phyloP scores from a whole-genome alignment of 768 basidiomycete genomes.

The Naganishia vishniacii region DNA sequence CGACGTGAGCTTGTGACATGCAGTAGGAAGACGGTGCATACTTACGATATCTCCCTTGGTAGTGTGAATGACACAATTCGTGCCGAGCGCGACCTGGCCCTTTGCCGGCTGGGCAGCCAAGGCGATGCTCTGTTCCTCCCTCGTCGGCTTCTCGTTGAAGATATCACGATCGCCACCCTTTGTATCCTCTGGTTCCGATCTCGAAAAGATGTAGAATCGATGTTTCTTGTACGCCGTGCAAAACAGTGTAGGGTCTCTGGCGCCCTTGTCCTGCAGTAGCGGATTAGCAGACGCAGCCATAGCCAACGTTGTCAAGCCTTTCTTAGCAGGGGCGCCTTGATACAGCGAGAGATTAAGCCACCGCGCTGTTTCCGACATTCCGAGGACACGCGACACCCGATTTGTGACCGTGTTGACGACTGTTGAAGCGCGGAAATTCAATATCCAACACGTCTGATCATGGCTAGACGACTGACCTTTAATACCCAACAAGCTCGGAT shows the following conservation, averaged over 20 bases:
- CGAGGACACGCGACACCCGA: constrained; percentile 76
- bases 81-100: constrained; percentile 60
- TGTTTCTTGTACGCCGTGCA: constrained; percentile 88
- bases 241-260: constrained; percentile 83
- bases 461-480: constrained; percentile 61
- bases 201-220: constrained; percentile 91
- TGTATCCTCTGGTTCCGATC: constrained; percentile 81
- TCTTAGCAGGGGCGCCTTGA: constrained; percentile 88
- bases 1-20: constrained; percentile 48
- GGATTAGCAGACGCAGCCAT: constrained; percentile 97
- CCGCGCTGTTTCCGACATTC: constrained; percentile 87
- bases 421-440: constrained; percentile 43
- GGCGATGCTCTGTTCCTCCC: constrained; percentile 88
- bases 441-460: not conserved
- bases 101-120: constrained; percentile 43
- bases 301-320: constrained; percentile 77
- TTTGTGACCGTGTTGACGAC: constrained; percentile 94
- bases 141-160: constrained; percentile 94
- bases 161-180: constrained; percentile 85
- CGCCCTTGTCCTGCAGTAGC: constrained; percentile 75
- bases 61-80: constrained; percentile 84
- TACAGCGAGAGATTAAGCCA: constrained; percentile 84
- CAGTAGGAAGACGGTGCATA: constrained; percentile 52
- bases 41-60: constrained; percentile 78
- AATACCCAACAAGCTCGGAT: constrained; percentile 87